phyloP scores from a whole-genome alignment of 208 protist species.

The Acanthamoeba castellanii region DNA sequence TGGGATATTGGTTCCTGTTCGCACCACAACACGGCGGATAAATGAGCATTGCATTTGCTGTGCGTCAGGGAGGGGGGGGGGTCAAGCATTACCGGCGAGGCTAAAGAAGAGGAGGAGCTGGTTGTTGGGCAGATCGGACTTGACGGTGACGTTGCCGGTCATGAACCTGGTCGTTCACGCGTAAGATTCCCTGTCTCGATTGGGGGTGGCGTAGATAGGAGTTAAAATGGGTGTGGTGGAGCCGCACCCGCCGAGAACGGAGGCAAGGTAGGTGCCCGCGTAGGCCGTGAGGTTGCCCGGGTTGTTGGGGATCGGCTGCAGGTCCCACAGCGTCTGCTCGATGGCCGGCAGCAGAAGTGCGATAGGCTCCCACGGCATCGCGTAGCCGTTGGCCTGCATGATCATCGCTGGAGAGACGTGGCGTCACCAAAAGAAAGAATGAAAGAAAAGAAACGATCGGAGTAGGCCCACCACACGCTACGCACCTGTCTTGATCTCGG shows the following conservation, averaged over 20 bases:
- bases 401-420: background rate
- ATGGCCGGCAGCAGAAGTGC: background rate
- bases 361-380: background rate
- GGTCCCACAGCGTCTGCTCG: constrained; percentile 10
- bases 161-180: background rate
- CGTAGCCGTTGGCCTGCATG: background rate
- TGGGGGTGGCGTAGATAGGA: background rate
- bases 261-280: constrained; percentile 11
- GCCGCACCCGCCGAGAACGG: background rate
- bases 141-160: background rate
- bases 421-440: too few species aligned
- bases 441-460: too few species aligned
- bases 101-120: background rate
- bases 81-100: background rate
- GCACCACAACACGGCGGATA: background rate
- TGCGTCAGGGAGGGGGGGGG: too few species aligned
- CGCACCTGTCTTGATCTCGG: constrained; percentile 40
- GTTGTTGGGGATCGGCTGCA: background rate
- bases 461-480: too few species aligned
- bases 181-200: background rate
- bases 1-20: background rate
- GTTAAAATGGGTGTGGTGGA: background rate
- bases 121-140: background rate
- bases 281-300: constrained; percentile 26
- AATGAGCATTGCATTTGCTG: background rate